These are phyloP conservation scores for Pseudogymnoascus sp. DNA, from an alignment of 2,329 filamentous ascomycete genomes.

Conservation along the genomic window DNA sequence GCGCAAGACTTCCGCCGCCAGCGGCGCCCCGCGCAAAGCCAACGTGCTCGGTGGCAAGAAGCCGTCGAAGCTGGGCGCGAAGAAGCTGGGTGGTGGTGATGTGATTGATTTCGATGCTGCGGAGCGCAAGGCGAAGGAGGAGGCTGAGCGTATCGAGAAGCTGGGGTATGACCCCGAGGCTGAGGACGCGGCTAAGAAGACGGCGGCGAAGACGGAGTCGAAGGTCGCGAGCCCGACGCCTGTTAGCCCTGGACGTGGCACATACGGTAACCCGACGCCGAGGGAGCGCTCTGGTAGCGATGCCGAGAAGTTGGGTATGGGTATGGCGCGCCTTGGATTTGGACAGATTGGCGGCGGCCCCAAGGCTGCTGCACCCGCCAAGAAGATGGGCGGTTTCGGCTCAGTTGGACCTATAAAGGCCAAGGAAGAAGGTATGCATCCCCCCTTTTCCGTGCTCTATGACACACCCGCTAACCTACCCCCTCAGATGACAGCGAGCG, in stretches of 20 bases:
- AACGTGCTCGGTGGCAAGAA: slow-evolving; percentile 85
- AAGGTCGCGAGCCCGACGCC: slow-evolving; percentile 67
- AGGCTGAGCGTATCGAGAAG: slow-evolving; percentile 91
- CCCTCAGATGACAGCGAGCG: slow-evolving; percentile 62
- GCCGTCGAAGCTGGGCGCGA: slow-evolving; percentile 74
- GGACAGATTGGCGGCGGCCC: slow-evolving; percentile 68
- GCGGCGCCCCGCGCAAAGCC: slow-evolving; percentile 63
- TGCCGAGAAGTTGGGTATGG: slow-evolving; percentile 84
- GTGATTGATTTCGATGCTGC: slow-evolving; percentile 94
- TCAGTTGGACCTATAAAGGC: slow-evolving; percentile 70
- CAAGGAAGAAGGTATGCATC: slow-evolving; percentile 54
- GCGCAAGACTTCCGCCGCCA: slow-evolving; percentile 59
- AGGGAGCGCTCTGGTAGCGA: slow-evolving; percentile 64
- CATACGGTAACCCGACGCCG: slow-evolving; percentile 53
- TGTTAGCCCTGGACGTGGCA: slow-evolving; percentile 54
- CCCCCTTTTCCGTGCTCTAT: background rate
- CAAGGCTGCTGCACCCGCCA: slow-evolving; percentile 52
- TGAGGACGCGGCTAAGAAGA: slow-evolving; percentile 49
- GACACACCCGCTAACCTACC: slow-evolving; percentile 20
- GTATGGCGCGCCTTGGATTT: slow-evolving; percentile 75
- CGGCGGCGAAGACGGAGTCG: slow-evolving; percentile 25
- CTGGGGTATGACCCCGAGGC: slow-evolving; percentile 92
- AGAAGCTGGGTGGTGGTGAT: slow-evolving; percentile 69
- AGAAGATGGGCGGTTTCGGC: slow-evolving; percentile 79
- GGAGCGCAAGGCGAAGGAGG: slow-evolving; percentile 93